Evolutionary conservation across 2,329 filamentous ascomycete species (phyloP).

Genomic region (Clonostachys sp.): DNA sequence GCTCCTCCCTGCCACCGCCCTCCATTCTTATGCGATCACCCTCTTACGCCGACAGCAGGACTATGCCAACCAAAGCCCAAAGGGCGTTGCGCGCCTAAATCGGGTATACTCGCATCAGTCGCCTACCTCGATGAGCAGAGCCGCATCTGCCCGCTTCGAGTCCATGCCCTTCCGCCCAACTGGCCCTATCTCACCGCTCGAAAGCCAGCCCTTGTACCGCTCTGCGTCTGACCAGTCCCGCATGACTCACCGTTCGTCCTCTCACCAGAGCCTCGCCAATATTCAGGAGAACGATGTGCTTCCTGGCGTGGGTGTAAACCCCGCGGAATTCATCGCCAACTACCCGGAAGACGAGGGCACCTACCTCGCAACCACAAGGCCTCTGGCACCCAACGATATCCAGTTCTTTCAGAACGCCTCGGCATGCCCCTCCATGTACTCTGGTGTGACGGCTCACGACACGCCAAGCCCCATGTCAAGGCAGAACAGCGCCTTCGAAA

Average conservation of each 20-base stretch:
- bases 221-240: constrained; percentile 9
- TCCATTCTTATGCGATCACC: not conserved
- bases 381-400: constrained; percentile 12
- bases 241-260: constrained; percentile 13
- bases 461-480: constrained; percentile 32
- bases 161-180: constrained; percentile 25
- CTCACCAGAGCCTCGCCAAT: constrained; percentile 21
- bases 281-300: constrained; percentile 25
- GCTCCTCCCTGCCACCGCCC: no score
- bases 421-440: constrained; percentile 36
- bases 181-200: constrained; percentile 22
- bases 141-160: no score
- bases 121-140: no score
- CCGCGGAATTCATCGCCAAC: constrained; percentile 28
- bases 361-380: constrained; percentile 13
- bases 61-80: no score
- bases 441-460: constrained; percentile 30
- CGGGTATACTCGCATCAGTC: no score
- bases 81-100: no score
- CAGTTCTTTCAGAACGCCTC: constrained; percentile 12
- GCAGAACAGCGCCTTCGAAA: constrained; percentile 31
- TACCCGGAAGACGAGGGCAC: constrained; percentile 14
- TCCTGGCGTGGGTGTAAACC: constrained; percentile 28
- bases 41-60: not conserved
- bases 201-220: constrained; percentile 7